phyloP scores from a whole-genome alignment of 2,329 filamentous ascomycete species.

The Talaromyces amestolkiae region DNA sequence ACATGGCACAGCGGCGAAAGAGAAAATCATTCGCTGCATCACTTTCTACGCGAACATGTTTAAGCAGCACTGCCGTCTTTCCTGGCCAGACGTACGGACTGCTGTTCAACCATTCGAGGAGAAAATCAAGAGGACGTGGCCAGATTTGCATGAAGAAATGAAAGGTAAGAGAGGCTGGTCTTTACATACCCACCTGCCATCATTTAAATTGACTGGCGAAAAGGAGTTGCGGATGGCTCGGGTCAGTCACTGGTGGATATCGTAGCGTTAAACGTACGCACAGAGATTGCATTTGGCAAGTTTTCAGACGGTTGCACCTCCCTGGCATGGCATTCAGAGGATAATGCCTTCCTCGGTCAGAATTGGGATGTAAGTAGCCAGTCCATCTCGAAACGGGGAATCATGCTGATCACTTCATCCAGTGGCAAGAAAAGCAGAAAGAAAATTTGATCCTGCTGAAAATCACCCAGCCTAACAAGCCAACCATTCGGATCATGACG shows the following conservation, averaged over 20 bases:
- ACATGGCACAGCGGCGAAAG: conserved; percentile 12
- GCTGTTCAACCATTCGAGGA: conserved; percentile 34
- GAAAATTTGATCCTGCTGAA: conserved; percentile 50
- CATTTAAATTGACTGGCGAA: background rate
- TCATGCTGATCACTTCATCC: background rate
- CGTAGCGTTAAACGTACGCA: conserved; percentile 54
- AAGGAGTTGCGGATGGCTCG: conserved; percentile 50
- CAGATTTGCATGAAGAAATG: conserved; percentile 32
- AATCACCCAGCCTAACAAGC: conserved; percentile 43
- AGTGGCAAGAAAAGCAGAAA: conserved; percentile 36
- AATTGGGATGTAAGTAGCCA: conserved; percentile 52
- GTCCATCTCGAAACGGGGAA: background rate
- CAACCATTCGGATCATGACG: conserved; percentile 55
- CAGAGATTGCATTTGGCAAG: conserved; percentile 54
- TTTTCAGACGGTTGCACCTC: conserved; percentile 56
- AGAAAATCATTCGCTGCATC: conserved; percentile 7
- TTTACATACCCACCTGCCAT: background rate
- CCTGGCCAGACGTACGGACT: conserved; percentile 1
- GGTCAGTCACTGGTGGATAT: conserved; percentile 45
- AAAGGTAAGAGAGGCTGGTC: background rate
- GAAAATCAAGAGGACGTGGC: conserved; percentile 36
- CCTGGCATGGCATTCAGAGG: conserved; percentile 44
- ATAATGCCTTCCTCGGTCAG: conserved; percentile 48
- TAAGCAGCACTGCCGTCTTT: background rate
- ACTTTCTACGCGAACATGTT: conserved; percentile 7